Conservation (phyloP, 371 early-diverging fungal genomes). For the Apophysomyces sp. region DNA sequence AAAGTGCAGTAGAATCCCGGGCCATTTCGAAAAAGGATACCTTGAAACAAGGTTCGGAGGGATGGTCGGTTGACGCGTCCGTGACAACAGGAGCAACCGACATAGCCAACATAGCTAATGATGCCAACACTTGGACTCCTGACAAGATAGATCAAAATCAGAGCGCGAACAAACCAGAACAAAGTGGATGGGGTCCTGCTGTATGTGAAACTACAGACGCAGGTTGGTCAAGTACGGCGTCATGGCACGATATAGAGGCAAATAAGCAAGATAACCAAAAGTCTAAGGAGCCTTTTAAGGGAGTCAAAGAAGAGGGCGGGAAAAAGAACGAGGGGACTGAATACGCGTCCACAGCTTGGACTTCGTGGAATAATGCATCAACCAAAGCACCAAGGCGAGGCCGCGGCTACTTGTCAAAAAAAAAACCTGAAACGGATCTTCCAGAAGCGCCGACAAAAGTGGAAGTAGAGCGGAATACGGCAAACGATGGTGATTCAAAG, state of each 20-base stretch:
- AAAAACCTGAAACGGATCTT: conserved; percentile 7
- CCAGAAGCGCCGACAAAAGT: not conserved
- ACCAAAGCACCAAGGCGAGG: conserved; percentile 4
- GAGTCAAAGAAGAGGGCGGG: not conserved
- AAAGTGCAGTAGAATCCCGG: too few relatives aligned
- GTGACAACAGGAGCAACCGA: too few relatives aligned
- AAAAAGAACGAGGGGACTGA: not conserved
- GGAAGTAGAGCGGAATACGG: not conserved
- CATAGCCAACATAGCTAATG: not conserved
- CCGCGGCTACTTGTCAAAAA: conserved; percentile 32
- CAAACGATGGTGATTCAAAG: not conserved
- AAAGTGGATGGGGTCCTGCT: not conserved
- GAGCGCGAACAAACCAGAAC: not conserved
- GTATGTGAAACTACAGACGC: not conserved
- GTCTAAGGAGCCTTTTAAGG: too few relatives aligned
- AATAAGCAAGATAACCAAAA: not conserved
- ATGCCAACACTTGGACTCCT: not conserved
- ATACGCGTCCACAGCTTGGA: conserved; percentile 5
- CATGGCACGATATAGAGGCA: not conserved
- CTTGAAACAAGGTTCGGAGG: too few relatives aligned
- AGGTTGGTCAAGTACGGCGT: not conserved
- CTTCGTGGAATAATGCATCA: conserved; percentile 6
- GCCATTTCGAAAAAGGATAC: too few relatives aligned
- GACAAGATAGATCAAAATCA: not conserved
- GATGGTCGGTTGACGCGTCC: too few relatives aligned